Evolutionary conservation across 176 grass and related monocot genomes (phyloP).

Genomic region (Guadua angustifolia): DNA sequence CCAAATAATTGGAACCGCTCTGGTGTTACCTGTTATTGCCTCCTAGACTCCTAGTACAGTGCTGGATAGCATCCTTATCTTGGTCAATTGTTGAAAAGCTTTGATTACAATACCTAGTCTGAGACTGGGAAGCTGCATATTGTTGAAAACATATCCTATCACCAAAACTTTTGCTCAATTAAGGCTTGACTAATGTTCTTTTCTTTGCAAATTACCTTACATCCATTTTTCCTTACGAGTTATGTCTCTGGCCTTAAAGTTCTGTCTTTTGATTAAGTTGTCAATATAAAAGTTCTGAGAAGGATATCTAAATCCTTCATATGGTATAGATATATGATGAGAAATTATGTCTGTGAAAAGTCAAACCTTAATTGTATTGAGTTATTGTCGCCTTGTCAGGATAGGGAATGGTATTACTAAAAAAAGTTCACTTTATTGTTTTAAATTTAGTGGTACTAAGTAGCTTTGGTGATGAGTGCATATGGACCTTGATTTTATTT

Average conservation of each 20-base stretch:
- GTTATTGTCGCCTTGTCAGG: background rate
- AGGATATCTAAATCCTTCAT: background rate
- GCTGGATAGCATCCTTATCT: background rate
- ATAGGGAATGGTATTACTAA: background rate
- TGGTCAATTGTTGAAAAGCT: background rate
- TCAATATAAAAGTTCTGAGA: background rate
- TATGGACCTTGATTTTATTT: conserved; percentile 32
- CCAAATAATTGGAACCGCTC: conserved; percentile 1
- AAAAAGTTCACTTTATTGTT: background rate
- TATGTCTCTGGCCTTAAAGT: conserved; percentile 9
- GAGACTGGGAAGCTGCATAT: background rate
- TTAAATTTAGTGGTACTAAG: background rate
- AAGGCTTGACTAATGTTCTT: background rate
- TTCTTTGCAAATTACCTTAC: conserved; percentile 18
- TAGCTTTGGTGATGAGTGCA: background rate
- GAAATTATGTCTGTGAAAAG: background rate
- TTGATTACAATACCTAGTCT: conserved; percentile 12
- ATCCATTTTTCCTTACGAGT: conserved; percentile 6
- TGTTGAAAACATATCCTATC: background rate
- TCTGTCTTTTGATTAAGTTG: conserved; percentile 25
- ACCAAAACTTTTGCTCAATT: background rate
- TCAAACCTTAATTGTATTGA: background rate
- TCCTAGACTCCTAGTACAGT: background rate
- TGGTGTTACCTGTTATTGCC: background rate
- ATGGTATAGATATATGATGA: background rate